Conservation (phyloP, 768 basidiomycete species). For the Boletus barrowsii region DNA sequence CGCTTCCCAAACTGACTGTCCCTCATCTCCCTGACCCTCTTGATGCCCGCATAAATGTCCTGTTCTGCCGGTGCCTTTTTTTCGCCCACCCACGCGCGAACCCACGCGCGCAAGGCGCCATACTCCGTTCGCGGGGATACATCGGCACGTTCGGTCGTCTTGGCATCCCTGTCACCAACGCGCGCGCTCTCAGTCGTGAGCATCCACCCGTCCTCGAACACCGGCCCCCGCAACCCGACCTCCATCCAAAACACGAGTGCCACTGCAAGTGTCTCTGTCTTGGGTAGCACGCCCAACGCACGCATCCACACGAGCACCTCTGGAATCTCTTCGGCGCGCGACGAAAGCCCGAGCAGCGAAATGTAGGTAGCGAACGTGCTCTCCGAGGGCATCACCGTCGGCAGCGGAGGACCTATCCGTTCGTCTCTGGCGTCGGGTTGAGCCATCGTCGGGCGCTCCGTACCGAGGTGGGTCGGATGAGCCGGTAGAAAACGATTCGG, state of each 20-base stretch:
- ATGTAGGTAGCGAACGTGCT: constrained; percentile 56
- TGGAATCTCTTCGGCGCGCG: constrained; percentile 58
- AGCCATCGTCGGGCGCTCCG: constrained; percentile 5
- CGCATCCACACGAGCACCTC: constrained; percentile 74
- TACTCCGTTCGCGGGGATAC: constrained; percentile 21
- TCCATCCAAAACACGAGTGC: constrained; percentile 73
- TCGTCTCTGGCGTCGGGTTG: neutral
- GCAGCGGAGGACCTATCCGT: constrained; percentile 17
- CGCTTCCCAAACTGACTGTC: constrained; percentile 19
- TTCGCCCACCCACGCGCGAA: constrained; percentile 56
- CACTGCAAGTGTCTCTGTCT: constrained; percentile 52
- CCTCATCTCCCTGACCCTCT: constrained; percentile 28
- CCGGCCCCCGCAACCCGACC: constrained; percentile 57
- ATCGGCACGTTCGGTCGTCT: neutral
- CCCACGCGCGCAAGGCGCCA: constrained; percentile 40
- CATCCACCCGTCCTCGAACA: constrained; percentile 46
- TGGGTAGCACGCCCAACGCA: constrained; percentile 49
- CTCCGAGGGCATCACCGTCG: constrained; percentile 47
- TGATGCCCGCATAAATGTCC: constrained; percentile 33
- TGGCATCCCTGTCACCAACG: neutral
- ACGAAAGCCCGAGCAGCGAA: constrained; percentile 52
- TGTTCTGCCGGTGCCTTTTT: constrained; percentile 40
- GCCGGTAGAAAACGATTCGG: constrained; percentile 14
- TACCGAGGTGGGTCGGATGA: neutral
- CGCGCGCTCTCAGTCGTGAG: neutral